Evolutionary conservation across 2,329 filamentous ascomycete genomes (phyloP).

Genomic region (Colletotrichum abscissum): DNA sequence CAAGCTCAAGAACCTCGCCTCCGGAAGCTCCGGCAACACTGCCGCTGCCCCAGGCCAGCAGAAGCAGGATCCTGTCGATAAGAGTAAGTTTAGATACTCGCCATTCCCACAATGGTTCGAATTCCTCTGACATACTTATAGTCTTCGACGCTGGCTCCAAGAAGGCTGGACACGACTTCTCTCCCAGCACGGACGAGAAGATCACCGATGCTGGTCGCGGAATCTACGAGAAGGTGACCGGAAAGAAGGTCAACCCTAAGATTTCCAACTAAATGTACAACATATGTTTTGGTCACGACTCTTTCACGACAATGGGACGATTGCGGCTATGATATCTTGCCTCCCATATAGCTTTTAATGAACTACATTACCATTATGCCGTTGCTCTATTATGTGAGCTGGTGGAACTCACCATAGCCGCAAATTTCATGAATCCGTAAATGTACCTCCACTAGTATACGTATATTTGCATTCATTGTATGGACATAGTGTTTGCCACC

Average conservation of each 20-base stretch:
- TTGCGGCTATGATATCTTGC: neutral
- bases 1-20: constrained; percentile 24
- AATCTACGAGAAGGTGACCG: constrained; percentile 50
- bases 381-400: no score
- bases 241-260: constrained; percentile 46
- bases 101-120: accelerated
- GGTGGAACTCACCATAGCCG: no score
- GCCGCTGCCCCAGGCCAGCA: constrained; percentile 13
- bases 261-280: constrained; percentile 46
- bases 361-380: neutral
- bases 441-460: no score
- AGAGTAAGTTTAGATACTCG: constrained; percentile 43
- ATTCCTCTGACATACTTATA: constrained; percentile 22
- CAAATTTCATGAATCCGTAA: no score
- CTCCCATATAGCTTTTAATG: neutral
- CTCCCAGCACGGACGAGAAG: constrained; percentile 50
- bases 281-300: neutral
- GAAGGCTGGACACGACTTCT: constrained; percentile 49
- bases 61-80: constrained; percentile 51
- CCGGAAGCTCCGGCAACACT: constrained; percentile 5
- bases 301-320: neutral
- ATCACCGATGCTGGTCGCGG: constrained; percentile 49
- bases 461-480: no score
- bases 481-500: no score
- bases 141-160: constrained; percentile 45